phyloP scores from a whole-genome alignment of 1,284 basidiomycete genomes.

The Cutaneotrichosporon mucoides region DNA sequence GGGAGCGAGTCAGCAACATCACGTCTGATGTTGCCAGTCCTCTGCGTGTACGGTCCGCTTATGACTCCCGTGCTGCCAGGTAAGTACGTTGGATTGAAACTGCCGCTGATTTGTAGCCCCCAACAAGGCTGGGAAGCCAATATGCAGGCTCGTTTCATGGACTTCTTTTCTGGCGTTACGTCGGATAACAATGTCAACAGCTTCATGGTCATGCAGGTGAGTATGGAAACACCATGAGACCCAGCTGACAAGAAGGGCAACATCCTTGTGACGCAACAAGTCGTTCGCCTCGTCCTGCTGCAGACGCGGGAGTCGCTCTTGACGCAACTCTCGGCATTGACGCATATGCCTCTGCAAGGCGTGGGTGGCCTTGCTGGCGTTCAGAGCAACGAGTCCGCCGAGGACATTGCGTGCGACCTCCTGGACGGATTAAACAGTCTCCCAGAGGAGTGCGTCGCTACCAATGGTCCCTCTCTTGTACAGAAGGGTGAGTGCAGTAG shows the following conservation, averaged over 20 bases:
- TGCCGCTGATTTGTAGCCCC: conserved; percentile 14
- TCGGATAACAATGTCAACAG: conserved; percentile 30
- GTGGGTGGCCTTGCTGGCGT: conserved; percentile 25
- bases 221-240: not conserved
- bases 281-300: conserved; percentile 37
- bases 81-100: conserved; percentile 7
- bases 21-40: conserved; percentile 25
- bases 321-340: conserved; percentile 29
- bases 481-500: conserved; percentile 31
- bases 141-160: conserved; percentile 30
- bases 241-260: conserved; percentile 24
- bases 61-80: conserved; percentile 30
- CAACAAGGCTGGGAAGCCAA: conserved; percentile 39
- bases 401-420: conserved; percentile 42
- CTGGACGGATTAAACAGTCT: conserved; percentile 40
- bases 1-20: conserved; percentile 28
- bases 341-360: conserved; percentile 33
- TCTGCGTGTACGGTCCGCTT: conserved; percentile 27
- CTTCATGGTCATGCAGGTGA: conserved; percentile 39
- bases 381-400: conserved; percentile 28
- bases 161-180: conserved; percentile 29
- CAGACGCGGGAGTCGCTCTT: conserved; percentile 36
- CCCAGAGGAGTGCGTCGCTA: conserved; percentile 39
- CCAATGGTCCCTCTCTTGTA: conserved; percentile 42
- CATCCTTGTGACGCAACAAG: conserved; percentile 43